These are phyloP conservation scores for Pulveroboletus sp. DNA, from an alignment of 768 basidiomycete genomes.

Conservation along the genomic window DNA sequence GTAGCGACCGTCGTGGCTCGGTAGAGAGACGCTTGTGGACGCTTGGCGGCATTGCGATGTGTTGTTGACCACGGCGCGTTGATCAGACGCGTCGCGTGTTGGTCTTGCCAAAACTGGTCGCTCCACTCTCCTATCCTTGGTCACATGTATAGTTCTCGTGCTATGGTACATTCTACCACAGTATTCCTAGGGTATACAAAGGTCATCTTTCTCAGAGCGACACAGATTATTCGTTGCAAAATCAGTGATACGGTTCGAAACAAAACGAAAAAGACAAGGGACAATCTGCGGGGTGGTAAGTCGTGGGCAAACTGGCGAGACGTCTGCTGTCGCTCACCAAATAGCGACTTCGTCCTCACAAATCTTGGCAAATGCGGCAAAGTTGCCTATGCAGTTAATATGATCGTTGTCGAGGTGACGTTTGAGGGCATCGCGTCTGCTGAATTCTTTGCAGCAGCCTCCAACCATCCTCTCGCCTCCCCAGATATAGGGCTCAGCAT, in stretches of 20 bases:
- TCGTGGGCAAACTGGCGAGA: not conserved
- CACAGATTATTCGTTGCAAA: constrained; percentile 9
- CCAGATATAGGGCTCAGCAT: constrained; percentile 26
- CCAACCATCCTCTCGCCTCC: constrained; percentile 32
- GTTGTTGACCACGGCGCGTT: constrained; percentile 9
- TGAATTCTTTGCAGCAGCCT: constrained; percentile 38
- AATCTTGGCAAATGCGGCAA: constrained; percentile 26
- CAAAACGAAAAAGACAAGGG: not conserved
- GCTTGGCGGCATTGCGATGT: not conserved
- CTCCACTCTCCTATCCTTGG: no score
- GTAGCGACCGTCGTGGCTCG: constrained; percentile 14
- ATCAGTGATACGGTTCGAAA: constrained; percentile 7
- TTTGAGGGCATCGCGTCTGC: constrained; percentile 40
- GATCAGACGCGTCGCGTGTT: constrained; percentile 11
- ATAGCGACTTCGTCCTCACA: constrained; percentile 22
- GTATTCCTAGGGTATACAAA: constrained; percentile 14
- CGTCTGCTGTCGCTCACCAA: constrained; percentile 2
- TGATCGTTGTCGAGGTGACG: constrained; percentile 38
- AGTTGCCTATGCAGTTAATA: constrained; percentile 32
- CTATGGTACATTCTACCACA: constrained; percentile 15
- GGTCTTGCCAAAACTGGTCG: constrained; percentile 13
- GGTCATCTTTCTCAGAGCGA: not conserved
- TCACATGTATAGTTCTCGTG: constrained; percentile 7
- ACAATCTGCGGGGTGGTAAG: constrained; percentile 9
- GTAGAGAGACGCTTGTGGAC: constrained; percentile 1